Conservation (phyloP, 352 stramenopile species). For the Stramenopiles sp. region DNA sequence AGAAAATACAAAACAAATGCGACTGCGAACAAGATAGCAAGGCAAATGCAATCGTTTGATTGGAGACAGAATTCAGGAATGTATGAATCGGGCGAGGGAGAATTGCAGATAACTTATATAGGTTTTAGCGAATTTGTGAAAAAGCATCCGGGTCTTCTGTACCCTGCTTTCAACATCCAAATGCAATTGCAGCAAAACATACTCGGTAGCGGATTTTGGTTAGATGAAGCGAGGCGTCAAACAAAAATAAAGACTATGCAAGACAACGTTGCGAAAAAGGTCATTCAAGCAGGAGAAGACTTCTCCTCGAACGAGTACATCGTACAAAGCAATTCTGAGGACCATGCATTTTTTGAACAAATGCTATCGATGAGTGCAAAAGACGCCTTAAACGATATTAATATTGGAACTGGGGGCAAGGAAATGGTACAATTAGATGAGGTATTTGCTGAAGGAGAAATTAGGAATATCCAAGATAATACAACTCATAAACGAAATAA, state of each 20-base stretch:
- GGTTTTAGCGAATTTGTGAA: constrained; percentile 27
- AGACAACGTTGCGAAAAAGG: background rate
- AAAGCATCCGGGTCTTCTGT: constrained; percentile 26
- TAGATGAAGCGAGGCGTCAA: background rate
- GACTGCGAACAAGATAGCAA: constrained; percentile 18
- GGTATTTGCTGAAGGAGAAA: too few relatives aligned
- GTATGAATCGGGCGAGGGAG: constrained; percentile 21
- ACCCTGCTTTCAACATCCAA: constrained; percentile 30
- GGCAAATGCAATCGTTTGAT: constrained; percentile 23
- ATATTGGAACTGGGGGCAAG: too few relatives aligned
- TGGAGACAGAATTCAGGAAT: too few relatives aligned
- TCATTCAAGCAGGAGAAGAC: too few relatives aligned
- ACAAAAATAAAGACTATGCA: background rate
- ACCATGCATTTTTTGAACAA: too few relatives aligned
- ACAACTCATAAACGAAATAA: too few relatives aligned
- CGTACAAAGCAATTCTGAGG: too few relatives aligned
- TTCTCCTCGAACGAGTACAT: too few relatives aligned
- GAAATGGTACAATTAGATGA: too few relatives aligned
- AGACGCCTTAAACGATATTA: too few relatives aligned
- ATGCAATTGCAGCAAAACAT: background rate
- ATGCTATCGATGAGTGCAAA: too few relatives aligned
- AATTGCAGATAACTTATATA: constrained; percentile 23
- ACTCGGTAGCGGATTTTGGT: background rate
- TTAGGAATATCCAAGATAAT: too few relatives aligned
- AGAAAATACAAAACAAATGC: constrained; percentile 22